phyloP scores from a whole-genome alignment of 257 asterid species.

The Ajuga chamaepitys region DNA sequence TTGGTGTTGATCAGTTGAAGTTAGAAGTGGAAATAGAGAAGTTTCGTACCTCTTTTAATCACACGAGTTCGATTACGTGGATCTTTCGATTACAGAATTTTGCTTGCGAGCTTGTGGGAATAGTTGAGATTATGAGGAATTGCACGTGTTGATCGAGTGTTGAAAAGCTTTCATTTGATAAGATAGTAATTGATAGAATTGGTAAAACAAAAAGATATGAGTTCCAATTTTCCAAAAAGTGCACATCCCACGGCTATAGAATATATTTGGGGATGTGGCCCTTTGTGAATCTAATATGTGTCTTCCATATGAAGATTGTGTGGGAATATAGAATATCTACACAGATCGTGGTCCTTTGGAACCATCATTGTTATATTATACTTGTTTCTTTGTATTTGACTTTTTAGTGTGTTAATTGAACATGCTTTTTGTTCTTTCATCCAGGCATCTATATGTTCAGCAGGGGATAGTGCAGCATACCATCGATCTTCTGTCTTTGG shows the following conservation, averaged over 20 bases:
- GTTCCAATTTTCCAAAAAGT: no score
- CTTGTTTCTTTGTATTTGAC: neutral
- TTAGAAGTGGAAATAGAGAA: neutral
- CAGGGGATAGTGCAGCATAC: constrained; percentile 96
- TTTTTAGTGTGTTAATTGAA: neutral
- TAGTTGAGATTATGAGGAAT: neutral
- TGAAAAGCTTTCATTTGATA: neutral
- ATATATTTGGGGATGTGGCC: neutral
- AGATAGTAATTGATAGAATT: neutral
- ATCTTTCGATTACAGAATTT: neutral
- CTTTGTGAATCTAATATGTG: neutral
- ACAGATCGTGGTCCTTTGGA: neutral
- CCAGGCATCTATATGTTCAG: constrained; percentile 80
- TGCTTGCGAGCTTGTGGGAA: neutral
- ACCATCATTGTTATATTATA: neutral
- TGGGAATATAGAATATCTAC: neutral
- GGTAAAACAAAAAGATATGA: no score
- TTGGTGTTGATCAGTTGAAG: neutral
- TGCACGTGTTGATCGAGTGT: neutral
- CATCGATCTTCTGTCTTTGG: constrained; percentile 82
- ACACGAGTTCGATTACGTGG: neutral
- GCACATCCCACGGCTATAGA: neutral
- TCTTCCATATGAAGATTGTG: neutral
- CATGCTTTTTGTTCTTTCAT: constrained; percentile 12
- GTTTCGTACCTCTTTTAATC: neutral